Conservation (phyloP, 2,329 filamentous ascomycete species). For the Calcarisporium arbuscula region DNA sequence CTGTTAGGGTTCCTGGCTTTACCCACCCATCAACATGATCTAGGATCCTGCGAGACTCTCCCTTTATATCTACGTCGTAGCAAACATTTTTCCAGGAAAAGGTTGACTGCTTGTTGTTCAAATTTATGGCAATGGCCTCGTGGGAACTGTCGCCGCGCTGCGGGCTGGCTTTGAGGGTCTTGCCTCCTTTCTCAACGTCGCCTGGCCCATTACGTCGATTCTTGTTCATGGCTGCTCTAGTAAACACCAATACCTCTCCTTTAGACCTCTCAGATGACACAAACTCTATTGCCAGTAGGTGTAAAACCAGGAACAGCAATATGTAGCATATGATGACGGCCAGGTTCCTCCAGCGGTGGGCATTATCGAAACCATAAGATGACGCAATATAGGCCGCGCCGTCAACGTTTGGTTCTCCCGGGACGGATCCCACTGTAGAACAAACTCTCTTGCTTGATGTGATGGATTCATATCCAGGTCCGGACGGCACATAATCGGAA, state of each 20-base stretch:
- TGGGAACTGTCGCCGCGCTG: too few species aligned
- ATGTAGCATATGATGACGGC: slow-evolving; percentile 50
- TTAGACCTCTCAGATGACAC: slow-evolving; percentile 46
- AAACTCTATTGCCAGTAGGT: slow-evolving; percentile 45
- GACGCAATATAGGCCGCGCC: slow-evolving; percentile 42
- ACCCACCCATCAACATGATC: not conserved
- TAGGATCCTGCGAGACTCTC: not conserved
- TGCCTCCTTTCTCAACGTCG: too few species aligned
- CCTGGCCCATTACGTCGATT: too few species aligned
- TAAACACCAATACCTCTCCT: slow-evolving; percentile 56
- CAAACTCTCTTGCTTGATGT: slow-evolving; percentile 33
- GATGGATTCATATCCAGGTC: slow-evolving; percentile 22
- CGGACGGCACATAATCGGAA: slow-evolving; percentile 16
- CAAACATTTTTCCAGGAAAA: not conserved
- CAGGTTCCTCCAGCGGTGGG: slow-evolving; percentile 50
- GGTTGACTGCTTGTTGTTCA: too few species aligned
- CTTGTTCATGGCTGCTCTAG: too few species aligned
- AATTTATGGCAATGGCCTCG: too few species aligned
- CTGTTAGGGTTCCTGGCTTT: not conserved
- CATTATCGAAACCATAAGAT: slow-evolving; percentile 39
- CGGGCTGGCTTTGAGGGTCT: too few species aligned
- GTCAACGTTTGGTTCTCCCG: slow-evolving; percentile 36
- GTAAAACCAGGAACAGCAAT: slow-evolving; percentile 38
- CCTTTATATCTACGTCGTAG: not conserved
- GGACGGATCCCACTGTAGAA: slow-evolving; percentile 37